Evolutionary conservation across 495 filamentous ascomycete species (phyloP).

Genomic region (Aspergillus saccharolyticus): DNA sequence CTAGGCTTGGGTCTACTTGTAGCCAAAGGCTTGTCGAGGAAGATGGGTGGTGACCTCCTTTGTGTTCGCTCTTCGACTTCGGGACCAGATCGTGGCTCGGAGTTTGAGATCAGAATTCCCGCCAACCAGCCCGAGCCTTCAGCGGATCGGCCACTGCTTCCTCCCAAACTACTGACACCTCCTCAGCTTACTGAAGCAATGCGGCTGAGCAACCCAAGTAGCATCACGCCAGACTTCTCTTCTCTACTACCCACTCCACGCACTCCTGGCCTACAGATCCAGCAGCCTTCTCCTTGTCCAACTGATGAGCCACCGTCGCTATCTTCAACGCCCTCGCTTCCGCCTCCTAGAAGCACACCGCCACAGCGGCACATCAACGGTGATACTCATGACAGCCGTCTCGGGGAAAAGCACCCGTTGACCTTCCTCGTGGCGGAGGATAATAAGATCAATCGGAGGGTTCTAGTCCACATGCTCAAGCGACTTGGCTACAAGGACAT

Average conservation of each 20-base stretch:
- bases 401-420: slow-evolving; percentile 57
- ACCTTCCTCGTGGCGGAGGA: slow-evolving; percentile 75
- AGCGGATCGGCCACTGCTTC: slow-evolving; percentile 31
- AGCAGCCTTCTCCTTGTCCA: slow-evolving; percentile 32
- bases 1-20: slow-evolving; percentile 71
- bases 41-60: slow-evolving; percentile 68
- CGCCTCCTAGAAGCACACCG: slow-evolving; percentile 16
- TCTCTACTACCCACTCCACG: slow-evolving; percentile 20
- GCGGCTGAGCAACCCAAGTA: slow-evolving; percentile 23
- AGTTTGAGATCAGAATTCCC: slow-evolving; percentile 70
- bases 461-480: slow-evolving; percentile 63
- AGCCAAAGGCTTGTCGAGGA: slow-evolving; percentile 69
- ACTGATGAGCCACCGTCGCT: slow-evolving; percentile 28
- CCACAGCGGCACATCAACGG: slow-evolving; percentile 21
- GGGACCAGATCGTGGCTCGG: slow-evolving; percentile 63
- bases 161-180: slow-evolving; percentile 27
- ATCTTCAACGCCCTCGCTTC: slow-evolving; percentile 26
- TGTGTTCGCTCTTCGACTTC: slow-evolving; percentile 64
- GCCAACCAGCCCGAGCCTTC: slow-evolving; percentile 47
- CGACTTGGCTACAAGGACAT: slow-evolving; percentile 66
- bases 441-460: slow-evolving; percentile 73
- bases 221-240: slow-evolving; percentile 20
- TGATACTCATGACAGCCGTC: slow-evolving; percentile 35
- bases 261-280: slow-evolving; percentile 23
- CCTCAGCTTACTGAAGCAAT: slow-evolving; percentile 23